A percentile compares a stretch with the other conserved stretches of the same genome.
These are phyloP conservation scores for Talaromyces proteolyticus DNA, from an alignment of 495 filamentous ascomycete species.

Conservation along the genomic window DNA sequence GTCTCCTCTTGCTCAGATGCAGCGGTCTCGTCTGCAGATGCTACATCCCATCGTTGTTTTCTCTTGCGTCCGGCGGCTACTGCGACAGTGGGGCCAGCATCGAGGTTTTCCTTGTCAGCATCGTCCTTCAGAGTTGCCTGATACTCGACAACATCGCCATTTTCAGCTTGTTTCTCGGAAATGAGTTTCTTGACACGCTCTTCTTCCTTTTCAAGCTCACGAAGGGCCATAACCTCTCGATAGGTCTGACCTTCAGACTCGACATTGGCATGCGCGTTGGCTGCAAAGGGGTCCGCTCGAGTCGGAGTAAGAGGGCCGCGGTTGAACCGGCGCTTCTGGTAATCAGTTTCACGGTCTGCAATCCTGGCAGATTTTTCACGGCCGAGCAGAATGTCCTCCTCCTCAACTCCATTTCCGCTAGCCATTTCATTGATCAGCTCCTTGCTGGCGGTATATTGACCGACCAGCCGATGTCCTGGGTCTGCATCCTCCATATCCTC, in stretches of 20 bases:
- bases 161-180: conserved; percentile 64
- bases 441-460: conserved; percentile 92
- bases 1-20: conserved; percentile 36
- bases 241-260: conserved; percentile 73
- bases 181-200: conserved; percentile 79
- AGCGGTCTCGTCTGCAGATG: conserved; percentile 38
- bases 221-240: conserved; percentile 82
- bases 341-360: conserved; percentile 89
- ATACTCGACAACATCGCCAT: conserved; percentile 52
- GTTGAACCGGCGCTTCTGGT: conserved; percentile 91
- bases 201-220: conserved; percentile 92
- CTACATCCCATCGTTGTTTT: conserved; percentile 91
- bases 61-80: conserved; percentile 65
- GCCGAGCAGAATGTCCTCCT: conserved; percentile 83
- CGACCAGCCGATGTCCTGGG: conserved; percentile 72
- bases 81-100: conserved; percentile 61
- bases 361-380: conserved; percentile 89
- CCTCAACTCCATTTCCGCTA: conserved; percentile 73
- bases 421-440: conserved; percentile 94
- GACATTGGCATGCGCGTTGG: conserved; percentile 61
- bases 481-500: conserved; percentile 79
- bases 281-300: conserved; percentile 81
- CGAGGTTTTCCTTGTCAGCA: conserved; percentile 63
- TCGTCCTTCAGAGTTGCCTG: conserved; percentile 65
- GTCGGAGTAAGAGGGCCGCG: conserved; percentile 78